phyloP scores from a whole-genome alignment of 2,329 filamentous ascomycete genomes.

The Fusarium circinatum region DNA sequence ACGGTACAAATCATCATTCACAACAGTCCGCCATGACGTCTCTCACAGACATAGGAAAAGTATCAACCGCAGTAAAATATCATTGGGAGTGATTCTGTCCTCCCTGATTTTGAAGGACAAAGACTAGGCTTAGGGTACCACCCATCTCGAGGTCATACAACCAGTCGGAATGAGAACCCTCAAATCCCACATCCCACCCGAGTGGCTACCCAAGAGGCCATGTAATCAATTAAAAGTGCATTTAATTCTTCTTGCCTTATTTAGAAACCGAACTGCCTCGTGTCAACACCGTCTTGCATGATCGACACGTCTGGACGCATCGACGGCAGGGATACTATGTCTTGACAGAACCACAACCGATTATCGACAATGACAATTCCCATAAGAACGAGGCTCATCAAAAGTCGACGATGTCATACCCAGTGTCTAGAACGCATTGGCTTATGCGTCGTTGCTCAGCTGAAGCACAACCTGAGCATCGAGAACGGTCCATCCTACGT shows the following conservation, averaged over 20 bases:
- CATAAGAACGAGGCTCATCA: background rate
- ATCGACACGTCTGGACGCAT: constrained; percentile 27
- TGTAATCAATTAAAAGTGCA: constrained; percentile 20
- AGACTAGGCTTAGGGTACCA: background rate
- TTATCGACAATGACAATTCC: background rate
- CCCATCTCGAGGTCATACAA: background rate
- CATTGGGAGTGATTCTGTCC: background rate
- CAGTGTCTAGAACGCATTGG: constrained; percentile 17
- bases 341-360: constrained; percentile 9
- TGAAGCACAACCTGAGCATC: constrained; percentile 35
- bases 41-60: background rate
- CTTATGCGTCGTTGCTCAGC: constrained; percentile 26
- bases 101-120: background rate
- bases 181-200: constrained; percentile 7
- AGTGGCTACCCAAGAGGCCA: constrained; percentile 7
- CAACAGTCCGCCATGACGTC: background rate
- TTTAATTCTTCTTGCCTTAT: background rate
- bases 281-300: constrained; percentile 20
- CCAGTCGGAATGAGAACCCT: constrained; percentile 22
- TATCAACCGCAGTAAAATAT: background rate
- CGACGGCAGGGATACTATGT: constrained; percentile 19
- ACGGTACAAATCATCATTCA: background rate
- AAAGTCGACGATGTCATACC: constrained; percentile 25
- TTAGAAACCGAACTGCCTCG: constrained; percentile 7
- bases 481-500: constrained; percentile 44